Base-by-base conservation (phyloP, 2,329 filamentous ascomycete species). In the Diaporthe velutina region DNA sequence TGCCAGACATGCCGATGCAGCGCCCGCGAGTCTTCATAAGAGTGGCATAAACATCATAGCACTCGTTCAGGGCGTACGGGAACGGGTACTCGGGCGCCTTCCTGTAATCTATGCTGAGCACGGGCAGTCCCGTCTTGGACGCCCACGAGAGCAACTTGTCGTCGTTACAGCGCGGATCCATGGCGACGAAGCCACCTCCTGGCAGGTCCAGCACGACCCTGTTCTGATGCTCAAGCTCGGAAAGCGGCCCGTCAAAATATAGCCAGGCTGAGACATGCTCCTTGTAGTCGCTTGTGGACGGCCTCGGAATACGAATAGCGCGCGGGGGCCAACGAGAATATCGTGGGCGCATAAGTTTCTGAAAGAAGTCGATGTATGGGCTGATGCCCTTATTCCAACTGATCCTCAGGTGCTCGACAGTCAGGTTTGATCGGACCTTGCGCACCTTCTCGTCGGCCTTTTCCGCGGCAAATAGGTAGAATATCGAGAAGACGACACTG, bases 371-470 rank as follows among this genome's bases (percentile, higher is more conserved):
- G 22, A 99, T 86, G 81, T 98, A 98, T 0, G 97, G 96, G 12
- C 95, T 96, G 0, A 91, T 97, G 17, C 94, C 92, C 82, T 99
- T 99, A 80, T 98, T 97, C 97, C 97, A 99, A 73, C 95, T 95
- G 10, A 98, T 93, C 8, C 97, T 90, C 79, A 99, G 83, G 83
- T 98, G 97, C 50, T 98, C 95, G 7, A 98, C 92, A 0, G 96
- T 98, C 80, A 98, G 85, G 76, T 93, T 93, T 19, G 92, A 94
- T 75, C 97, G 89, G 12, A 99, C 94, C 82, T 97, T 97, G 76
- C 96, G 90, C 19, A 98, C 96, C 85, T 98, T 98, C 84, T 98
- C 97, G 82, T 98, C 97, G 15, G 97, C 97, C 80, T 95, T 93
- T 83, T 98, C 96, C 0, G 97, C 95, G 19, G 96, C 95, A 71